Evolutionary conservation across 1,284 basidiomycete species (phyloP).

Genomic region (Fomitopsis palustris): DNA sequence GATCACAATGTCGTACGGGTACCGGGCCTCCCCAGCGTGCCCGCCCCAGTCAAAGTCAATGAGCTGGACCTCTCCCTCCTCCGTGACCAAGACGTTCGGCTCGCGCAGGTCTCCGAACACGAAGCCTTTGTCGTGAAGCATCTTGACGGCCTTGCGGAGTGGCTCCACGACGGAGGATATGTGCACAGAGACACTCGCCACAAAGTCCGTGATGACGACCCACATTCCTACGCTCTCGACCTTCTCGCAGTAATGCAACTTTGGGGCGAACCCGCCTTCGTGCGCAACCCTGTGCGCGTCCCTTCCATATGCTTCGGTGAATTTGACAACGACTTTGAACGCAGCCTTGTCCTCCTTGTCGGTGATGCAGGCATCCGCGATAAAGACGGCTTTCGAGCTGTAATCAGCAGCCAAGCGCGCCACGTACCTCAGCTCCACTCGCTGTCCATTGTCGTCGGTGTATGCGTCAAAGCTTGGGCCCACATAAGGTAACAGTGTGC

Average conservation of each 20-base stretch:
- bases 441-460: background rate
- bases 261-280: slow-evolving; percentile 6
- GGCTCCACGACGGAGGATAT: background rate
- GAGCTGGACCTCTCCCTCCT: slow-evolving; percentile 10
- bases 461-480: background rate
- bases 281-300: slow-evolving; percentile 11
- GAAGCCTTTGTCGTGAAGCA: slow-evolving; percentile 15
- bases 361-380: background rate
- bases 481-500: background rate
- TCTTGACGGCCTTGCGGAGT: slow-evolving; percentile 8
- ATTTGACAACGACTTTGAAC: slow-evolving; percentile 14
- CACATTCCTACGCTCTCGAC: slow-evolving; percentile 8
- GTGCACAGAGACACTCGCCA: background rate
- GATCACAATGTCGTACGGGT: slow-evolving; percentile 5
- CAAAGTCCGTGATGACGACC: slow-evolving; percentile 22
- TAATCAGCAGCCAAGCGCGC: background rate
- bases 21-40: slow-evolving; percentile 9
- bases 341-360: background rate
- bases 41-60: slow-evolving; percentile 27
- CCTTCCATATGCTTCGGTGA: slow-evolving; percentile 9
- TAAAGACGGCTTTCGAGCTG: background rate
- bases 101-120: slow-evolving; percentile 22
- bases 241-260: slow-evolving; percentile 7
- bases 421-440: background rate
- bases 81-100: slow-evolving; percentile 16